A percentile compares a stretch with the other conserved stretches of the same genome.
Evolutionary conservation across 2,329 filamentous ascomycete species (phyloP).

Genomic region (Periconia macrospinosa): DNA sequence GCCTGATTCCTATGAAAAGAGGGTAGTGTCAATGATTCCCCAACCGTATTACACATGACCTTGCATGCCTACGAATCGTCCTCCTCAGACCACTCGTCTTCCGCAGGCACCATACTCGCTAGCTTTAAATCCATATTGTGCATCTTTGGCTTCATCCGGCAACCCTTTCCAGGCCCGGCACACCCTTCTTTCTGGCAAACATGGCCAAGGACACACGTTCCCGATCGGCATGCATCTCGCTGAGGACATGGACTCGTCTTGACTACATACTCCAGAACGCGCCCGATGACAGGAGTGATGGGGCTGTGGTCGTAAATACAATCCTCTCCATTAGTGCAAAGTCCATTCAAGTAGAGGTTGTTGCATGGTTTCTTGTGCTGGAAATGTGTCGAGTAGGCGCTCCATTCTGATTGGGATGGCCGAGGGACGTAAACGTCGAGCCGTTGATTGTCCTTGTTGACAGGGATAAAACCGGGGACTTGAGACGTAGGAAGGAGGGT

Average conservation of each 20-base stretch:
- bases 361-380: conserved; percentile 53
- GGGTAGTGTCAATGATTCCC: too few species aligned
- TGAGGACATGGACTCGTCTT: conserved; percentile 47
- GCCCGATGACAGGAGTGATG: conserved; percentile 43
- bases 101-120: conserved; percentile 21
- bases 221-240: conserved; percentile 46
- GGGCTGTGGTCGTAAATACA: conserved; percentile 53
- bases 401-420: conserved; percentile 42
- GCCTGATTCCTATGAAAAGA: too few species aligned
- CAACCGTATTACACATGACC: too few species aligned
- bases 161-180: conserved; percentile 20
- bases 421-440: conserved; percentile 48
- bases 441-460: conserved; percentile 53
- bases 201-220: conserved; percentile 53
- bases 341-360: conserved; percentile 48
- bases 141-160: conserved; percentile 26
- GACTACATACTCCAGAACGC: conserved; percentile 50
- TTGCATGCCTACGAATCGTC: background rate
- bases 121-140: conserved; percentile 24
- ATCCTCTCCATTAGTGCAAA: conserved; percentile 32
- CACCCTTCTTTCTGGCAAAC: conserved; percentile 43
- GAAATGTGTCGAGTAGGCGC: conserved; percentile 41
- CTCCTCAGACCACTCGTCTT: background rate
- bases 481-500: conserved; percentile 15
- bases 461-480: conserved; percentile 40